These are phyloP conservation scores for Apocynum venetum DNA, from an alignment of 257 asterid species.

Conservation along the genomic window DNA sequence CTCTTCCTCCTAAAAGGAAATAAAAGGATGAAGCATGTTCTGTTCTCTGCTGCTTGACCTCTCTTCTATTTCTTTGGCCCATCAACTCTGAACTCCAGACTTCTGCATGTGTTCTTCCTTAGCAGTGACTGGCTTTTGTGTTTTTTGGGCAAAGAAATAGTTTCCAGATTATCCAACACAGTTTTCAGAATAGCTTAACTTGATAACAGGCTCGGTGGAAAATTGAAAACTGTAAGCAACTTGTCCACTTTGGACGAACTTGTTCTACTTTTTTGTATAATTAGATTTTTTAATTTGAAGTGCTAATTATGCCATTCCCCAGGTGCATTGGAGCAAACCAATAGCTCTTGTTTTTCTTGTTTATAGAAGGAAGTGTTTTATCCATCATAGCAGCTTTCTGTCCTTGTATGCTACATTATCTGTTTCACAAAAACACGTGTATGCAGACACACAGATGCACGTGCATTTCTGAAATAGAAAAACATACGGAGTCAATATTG, in stretches of 20 bases:
- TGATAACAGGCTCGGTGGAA: neutral
- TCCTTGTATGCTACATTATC: neutral
- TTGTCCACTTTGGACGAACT: neutral
- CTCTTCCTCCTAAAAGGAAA: neutral
- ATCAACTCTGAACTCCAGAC: neutral
- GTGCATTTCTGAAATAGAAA: neutral
- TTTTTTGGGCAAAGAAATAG: neutral
- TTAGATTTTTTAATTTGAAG: neutral
- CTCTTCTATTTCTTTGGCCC: neutral
- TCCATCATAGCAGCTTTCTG: neutral
- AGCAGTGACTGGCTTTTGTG: neutral
- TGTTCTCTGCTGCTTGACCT: neutral
- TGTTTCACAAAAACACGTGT: neutral
- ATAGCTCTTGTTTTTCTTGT: neutral
- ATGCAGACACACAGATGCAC: neutral
- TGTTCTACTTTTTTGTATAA: neutral
- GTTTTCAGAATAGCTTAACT: neutral
- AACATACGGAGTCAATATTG: neutral
- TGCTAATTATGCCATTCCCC: neutral
- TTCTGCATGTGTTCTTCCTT: neutral
- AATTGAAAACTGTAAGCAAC: neutral
- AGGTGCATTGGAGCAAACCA: no score
- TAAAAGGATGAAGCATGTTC: neutral
- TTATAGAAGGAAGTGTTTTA: neutral
- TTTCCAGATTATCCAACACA: neutral